These are phyloP conservation scores for Rhododendron ovatum DNA, from an alignment of 148 eudicot genomes.

Conservation along the genomic window DNA sequence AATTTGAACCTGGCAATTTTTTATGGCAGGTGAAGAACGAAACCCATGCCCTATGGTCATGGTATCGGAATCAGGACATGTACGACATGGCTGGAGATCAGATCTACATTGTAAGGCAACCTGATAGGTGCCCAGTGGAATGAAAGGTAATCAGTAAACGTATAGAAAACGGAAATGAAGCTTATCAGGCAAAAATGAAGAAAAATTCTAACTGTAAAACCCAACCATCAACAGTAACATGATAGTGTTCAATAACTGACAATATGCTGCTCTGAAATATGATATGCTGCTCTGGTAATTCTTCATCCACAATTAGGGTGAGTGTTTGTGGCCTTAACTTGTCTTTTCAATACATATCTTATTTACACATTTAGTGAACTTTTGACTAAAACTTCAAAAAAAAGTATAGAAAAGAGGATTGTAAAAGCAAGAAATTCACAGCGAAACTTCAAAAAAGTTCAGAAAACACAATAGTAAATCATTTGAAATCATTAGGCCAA, in stretches of 20 bases:
- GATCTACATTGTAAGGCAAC: conserved; percentile 86
- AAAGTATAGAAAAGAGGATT: not conserved
- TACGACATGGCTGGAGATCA: conserved; percentile 68
- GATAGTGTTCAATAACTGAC: not conserved
- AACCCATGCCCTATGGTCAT: conserved; percentile 89
- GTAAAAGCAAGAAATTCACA: not conserved
- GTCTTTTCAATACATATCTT: not conserved
- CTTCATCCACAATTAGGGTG: not conserved
- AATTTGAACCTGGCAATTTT: not conserved
- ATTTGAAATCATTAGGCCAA: not conserved
- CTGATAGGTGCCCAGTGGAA: conserved; percentile 52
- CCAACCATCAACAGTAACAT: not conserved
- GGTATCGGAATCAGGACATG: conserved; percentile 87
- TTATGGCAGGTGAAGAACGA: conserved; percentile 72
- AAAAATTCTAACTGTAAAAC: not conserved
- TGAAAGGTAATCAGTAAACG: conserved; percentile 14
- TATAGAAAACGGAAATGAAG: not conserved
- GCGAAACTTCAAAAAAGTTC: too few species aligned
- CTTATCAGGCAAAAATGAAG: not conserved
- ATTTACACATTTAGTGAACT: not conserved
- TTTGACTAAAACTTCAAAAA: not conserved
- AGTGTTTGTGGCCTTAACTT: not conserved
- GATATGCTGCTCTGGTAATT: not conserved
- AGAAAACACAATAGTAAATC: too few species aligned
- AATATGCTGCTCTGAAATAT: not conserved